Conservation (phyloP, 176 grass and related monocot genomes). For the Aegilops bicornis region DNA sequence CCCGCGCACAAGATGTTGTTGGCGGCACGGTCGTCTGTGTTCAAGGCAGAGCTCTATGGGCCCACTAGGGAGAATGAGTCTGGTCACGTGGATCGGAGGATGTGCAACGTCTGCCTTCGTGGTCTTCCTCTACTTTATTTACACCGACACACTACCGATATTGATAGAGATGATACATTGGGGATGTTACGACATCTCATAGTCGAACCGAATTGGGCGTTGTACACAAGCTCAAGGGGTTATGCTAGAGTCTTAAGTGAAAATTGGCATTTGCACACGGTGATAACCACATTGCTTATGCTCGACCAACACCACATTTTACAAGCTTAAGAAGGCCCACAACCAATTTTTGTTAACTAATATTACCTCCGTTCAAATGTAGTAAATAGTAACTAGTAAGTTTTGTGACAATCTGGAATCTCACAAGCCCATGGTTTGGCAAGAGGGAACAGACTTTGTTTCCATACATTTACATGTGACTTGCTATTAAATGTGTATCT, state of each 20-base stretch:
- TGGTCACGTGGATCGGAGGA: slow-evolving; percentile 8
- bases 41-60: not conserved
- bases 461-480: no score
- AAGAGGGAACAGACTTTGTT: no score
- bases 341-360: not conserved
- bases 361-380: no score
- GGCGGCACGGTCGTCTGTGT: not conserved
- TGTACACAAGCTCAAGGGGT: not conserved
- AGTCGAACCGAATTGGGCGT: not conserved
- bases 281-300: not conserved
- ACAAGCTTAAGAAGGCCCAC: slow-evolving; percentile 12
- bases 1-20: not conserved
- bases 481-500: no score
- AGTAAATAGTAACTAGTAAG: no score
- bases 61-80: not conserved
- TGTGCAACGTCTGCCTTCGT: slow-evolving; percentile 14
- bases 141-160: not conserved
- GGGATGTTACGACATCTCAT: slow-evolving; percentile 3
- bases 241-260: slow-evolving; percentile 5
- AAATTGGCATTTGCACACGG: not conserved
- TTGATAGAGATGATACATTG: not conserved
- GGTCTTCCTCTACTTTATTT: not conserved
- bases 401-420: not conserved
- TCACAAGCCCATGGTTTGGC: not conserved
- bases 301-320: slow-evolving; percentile 10